Evolutionary conservation across 2,329 filamentous ascomycete species (phyloP), one percentile per base, ranked within the genome.

Genomic region (Scleromitrula shiraiana): DNA sequence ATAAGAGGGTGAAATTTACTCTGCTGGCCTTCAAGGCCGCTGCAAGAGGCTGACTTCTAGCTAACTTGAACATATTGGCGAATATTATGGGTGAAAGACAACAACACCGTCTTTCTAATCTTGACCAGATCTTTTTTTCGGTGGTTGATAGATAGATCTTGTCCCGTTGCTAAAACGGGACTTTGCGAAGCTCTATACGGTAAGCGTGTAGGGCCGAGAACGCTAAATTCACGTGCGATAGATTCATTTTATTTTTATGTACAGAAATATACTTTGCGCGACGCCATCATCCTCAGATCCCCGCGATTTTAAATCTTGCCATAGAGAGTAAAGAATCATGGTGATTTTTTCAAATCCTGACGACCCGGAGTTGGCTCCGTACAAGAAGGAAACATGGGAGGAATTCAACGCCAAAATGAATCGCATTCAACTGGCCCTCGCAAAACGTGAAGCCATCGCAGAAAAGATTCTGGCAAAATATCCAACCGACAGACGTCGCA

Each of bases 61-160:
- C 84, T 68, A 95, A 73, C 72, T 84, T 93, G 76, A 89, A 94
- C 89, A 95, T 96, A 64, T 63, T 78, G 70, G 65, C 62, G 53
- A 53, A 49, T 54, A 50, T 50, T 57, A 50, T 49, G 46, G 48
- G 44, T 40, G 46, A 39, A 49, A 50, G 46, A 55, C 49, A 53
- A n/a, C 53, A 52, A 52, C 41, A 49, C 54, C 52, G 59, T 60
- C 58, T 37, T 35, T 47, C 45, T 42, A 47, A n/a, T 47, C 37
- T 19, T 36, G 24, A 47, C 45, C 38, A 47, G 45, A 47, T 41
- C 45, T 35, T 47, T 47, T 47, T 47, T 47, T 47, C 38, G 30
- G 23, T 47, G 38, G 32, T 47, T 20, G 35, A 38, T 38, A 9
- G 29, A 42, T 46, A n/a, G n/a, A n/a, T n/a, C n/a, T n/a, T 46